Percentiles rank a stretch among this genome's conserved stretches.
Conservation (phyloP, 108 stramenopile species). For the Seminavis robusta region DNA sequence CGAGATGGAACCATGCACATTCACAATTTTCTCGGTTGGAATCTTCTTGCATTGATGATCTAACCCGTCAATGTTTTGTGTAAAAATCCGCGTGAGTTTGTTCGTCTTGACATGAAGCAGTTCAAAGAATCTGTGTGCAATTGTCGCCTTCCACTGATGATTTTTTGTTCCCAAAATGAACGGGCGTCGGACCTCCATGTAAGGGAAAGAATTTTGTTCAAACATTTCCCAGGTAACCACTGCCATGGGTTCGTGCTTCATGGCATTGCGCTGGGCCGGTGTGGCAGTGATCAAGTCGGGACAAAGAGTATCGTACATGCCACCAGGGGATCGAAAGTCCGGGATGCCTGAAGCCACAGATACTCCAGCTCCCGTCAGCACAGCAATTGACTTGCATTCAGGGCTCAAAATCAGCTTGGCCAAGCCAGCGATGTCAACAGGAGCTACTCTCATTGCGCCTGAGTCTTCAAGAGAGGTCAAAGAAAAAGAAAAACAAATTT, state of each 20-base stretch:
- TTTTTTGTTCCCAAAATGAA: conserved; percentile 66
- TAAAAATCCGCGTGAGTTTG: conserved; percentile 65
- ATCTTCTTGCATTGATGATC: conserved; percentile 49
- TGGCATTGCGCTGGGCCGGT: conserved; percentile 37
- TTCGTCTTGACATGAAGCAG: conserved; percentile 48
- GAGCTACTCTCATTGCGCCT: too few relatives aligned
- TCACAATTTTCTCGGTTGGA: conserved; percentile 44
- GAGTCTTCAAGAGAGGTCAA: too few relatives aligned
- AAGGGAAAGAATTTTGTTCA: conserved; percentile 56
- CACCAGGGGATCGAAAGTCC: conserved; percentile 77
- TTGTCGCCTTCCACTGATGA: conserved; percentile 61
- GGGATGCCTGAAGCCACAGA: conserved; percentile 78
- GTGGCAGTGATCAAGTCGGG: conserved; percentile 71
- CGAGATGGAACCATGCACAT: conserved; percentile 68
- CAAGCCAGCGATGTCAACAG: conserved; percentile 28
- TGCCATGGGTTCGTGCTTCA: conserved; percentile 56
- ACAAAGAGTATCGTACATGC: conserved; percentile 77
- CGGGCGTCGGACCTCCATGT: conserved; percentile 72
- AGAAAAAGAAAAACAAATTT: too few relatives aligned
- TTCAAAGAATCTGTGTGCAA: conserved; percentile 60
- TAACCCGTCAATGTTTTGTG: conserved; percentile 89
- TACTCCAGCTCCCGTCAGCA: conserved; percentile 76
- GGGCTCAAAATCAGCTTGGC: conserved; percentile 37
- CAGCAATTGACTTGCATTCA: conserved; percentile 51
- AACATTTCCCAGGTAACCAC: conserved; percentile 67